Evolutionary conservation across 116 monocot species (phyloP).

Genomic region (Posidonia oceanica): DNA sequence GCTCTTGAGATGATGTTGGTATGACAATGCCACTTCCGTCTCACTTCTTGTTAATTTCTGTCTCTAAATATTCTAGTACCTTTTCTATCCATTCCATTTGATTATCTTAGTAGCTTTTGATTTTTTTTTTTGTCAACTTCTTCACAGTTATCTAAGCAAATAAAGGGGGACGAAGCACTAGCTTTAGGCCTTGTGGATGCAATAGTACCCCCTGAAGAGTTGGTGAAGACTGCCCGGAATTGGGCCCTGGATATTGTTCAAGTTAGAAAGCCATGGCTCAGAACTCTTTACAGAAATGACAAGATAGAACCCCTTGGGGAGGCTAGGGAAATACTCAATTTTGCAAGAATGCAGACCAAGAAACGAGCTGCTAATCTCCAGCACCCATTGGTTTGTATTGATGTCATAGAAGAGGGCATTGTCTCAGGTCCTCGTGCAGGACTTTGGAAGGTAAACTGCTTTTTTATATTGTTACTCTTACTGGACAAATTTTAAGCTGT

Average conservation of each 20-base stretch:
- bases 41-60: not conserved
- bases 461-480: not conserved
- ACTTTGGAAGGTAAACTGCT: conserved; percentile 58
- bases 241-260: conserved; percentile 87
- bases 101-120: not conserved
- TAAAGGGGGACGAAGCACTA: conserved; percentile 75
- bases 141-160: conserved; percentile 67
- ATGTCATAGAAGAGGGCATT: conserved; percentile 91
- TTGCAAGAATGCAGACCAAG: conserved; percentile 69
- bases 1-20: conserved; percentile 96
- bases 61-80: too few species aligned
- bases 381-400: conserved; percentile 75
- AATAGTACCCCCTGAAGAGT: conserved; percentile 51
- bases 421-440: conserved; percentile 81
- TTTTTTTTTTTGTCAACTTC: not conserved
- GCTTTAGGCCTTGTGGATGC: conserved; percentile 73
- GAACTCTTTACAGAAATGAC: conserved; percentile 75
- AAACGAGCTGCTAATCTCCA: conserved; percentile 68
- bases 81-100: not conserved
- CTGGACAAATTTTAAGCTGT: not conserved
- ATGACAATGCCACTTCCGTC: not conserved
- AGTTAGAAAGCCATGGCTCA: conserved; percentile 69
- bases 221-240: conserved; percentile 49
- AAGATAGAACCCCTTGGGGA: conserved; percentile 76
- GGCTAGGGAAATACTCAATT: conserved; percentile 83